Conservation (phyloP, 1,284 basidiomycete genomes). For the Sporisorium graminicola region DNA sequence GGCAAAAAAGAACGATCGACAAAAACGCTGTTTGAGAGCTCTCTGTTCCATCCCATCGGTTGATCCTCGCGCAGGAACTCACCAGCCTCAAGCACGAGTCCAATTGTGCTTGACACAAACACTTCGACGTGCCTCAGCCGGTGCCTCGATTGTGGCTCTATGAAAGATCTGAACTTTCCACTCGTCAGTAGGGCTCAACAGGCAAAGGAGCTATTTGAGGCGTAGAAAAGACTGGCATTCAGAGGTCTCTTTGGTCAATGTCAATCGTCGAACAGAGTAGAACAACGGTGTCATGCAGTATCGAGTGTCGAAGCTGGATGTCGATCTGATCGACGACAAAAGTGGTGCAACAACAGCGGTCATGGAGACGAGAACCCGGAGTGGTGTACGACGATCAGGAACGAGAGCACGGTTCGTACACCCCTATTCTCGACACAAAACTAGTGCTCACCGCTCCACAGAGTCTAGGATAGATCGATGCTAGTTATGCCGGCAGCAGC, state of each 20-base stretch:
- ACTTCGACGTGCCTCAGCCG: background rate
- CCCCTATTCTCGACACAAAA: background rate
- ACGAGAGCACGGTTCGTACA: background rate
- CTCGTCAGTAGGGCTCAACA: too few relatives aligned
- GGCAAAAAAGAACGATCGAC: background rate
- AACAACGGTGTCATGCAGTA: too few relatives aligned
- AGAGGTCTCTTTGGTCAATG: background rate
- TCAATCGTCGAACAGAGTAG: too few relatives aligned
- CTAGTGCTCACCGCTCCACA: background rate
- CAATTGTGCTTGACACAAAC: background rate
- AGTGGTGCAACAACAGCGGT: background rate
- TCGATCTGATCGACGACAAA: background rate
- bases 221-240: background rate
- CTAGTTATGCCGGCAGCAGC: background rate
- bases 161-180: too few relatives aligned
- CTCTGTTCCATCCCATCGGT: background rate
- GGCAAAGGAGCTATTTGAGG: background rate
- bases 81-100: background rate
- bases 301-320: background rate
- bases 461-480: background rate
- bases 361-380: background rate
- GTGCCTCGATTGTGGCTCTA: background rate
- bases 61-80: background rate
- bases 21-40: background rate
- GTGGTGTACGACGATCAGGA: background rate